Base-by-base conservation (phyloP, 306 rosid genomes). In the Mimosa bimucronata region DNA sequence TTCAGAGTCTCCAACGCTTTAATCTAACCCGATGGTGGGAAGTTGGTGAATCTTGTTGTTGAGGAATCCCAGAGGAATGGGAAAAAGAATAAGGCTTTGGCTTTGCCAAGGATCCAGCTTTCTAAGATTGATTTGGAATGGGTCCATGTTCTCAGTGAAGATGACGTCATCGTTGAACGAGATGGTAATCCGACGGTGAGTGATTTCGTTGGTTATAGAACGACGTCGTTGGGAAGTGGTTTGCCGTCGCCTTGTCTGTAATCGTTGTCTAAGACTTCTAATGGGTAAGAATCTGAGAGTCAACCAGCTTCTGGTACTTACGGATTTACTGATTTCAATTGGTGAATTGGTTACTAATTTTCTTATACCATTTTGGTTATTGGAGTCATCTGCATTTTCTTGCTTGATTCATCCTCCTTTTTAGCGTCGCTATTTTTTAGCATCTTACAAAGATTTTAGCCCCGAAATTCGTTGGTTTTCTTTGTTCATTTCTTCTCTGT, bases 1-100 rank as follows among this genome's bases (percentile, higher is more conserved):
- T 82, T 82, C 73, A 88, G 89, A 7, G 83, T 95, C 69, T 95
- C 99, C 0, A 44, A 57, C 80, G 91, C 85, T 3, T 80, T 95
- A 85, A 95, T 95, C 69, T 96, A 95, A 69, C 99, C 99, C 3
- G 98, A 93, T 60, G 97, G 99, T 13, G 98, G 99, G 73, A 93
- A 83, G 85, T 87, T 95, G 29, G 96, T 86, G 76, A 91, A 91
- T 87, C 96, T 95, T 7, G 74, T 95, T 21, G 97, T 93, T 7
- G 86, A 78, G 45, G 93, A 89, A 69, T 70, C 90, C 0, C 61
- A 66, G 38, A 86, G 84, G 60, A 85, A 81, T n/a, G 80, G 52
- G 83, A 95, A 85, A 86, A 91, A 74, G 74, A 86, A 78, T 6
- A 96, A 93, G 42, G 98, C 96, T 15, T 78, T 90, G 16, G 80